Conservation (phyloP, 371 early-diverging fungal species). For the Scutellospora calospora region DNA sequence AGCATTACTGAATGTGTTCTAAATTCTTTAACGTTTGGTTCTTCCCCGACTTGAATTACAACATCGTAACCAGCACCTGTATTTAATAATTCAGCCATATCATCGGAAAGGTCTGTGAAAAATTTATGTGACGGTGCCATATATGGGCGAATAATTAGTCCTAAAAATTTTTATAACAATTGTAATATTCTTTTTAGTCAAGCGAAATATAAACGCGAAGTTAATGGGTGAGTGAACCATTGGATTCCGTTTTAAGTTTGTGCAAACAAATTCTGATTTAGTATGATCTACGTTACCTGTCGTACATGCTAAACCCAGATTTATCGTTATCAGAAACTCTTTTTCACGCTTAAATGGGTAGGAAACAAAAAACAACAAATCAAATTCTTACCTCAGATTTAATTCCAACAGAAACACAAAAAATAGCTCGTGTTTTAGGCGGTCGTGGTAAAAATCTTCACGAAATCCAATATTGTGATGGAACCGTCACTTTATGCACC, state of each 20-base stretch:
- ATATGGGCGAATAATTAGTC: too few relatives aligned
- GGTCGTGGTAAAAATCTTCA: slow-evolving; percentile 80
- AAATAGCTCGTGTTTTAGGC: slow-evolving; percentile 70
- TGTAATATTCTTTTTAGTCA: too few relatives aligned
- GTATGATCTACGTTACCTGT: too few relatives aligned
- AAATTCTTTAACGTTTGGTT: slow-evolving; percentile 22
- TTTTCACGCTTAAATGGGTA: slow-evolving; percentile 45
- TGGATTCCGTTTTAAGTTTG: too few relatives aligned
- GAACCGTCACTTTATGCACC: slow-evolving; percentile 65
- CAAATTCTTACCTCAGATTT: slow-evolving; percentile 48
- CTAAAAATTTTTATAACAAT: too few relatives aligned
- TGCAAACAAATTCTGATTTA: too few relatives aligned
- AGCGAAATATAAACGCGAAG: too few relatives aligned
- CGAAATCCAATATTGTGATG: slow-evolving; percentile 70
- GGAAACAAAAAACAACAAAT: slow-evolving; percentile 51
- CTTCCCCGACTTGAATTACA: slow-evolving; percentile 8
- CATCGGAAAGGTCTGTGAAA: background rate
- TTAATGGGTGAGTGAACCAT: too few relatives aligned
- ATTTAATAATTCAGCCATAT: slow-evolving; percentile 20
- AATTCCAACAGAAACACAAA: slow-evolving; percentile 54
- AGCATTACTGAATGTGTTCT: slow-evolving; percentile 28
- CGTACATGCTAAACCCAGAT: too few relatives aligned
- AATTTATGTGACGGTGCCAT: slow-evolving; percentile 14
- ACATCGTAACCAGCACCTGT: slow-evolving; percentile 38
- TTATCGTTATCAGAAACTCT: too few relatives aligned